Percentiles rank a stretch among this genome's conserved stretches.
phyloP scores from a whole-genome alignment of 2,329 filamentous ascomycete genomes.

The Thermoascus crustaceus region DNA sequence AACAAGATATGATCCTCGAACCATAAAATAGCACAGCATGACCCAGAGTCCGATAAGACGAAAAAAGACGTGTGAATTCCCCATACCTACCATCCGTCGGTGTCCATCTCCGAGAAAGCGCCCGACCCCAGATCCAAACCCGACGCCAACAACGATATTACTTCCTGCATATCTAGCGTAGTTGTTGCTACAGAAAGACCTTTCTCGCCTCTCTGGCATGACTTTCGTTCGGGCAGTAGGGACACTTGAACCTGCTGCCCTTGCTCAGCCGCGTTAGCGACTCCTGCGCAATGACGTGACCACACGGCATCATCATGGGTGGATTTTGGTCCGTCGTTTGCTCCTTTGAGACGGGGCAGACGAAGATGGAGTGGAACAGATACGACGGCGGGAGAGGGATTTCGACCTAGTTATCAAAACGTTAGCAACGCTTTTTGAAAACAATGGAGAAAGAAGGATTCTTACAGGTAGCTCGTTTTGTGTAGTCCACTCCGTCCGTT shows the following conservation, averaged over 20 bases:
- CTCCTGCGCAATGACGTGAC: conserved; percentile 85
- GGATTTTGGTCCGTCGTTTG: conserved; percentile 90
- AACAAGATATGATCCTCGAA: too few species aligned
- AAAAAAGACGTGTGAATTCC: background rate
- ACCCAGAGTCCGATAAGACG: background rate
- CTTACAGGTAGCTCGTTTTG: conserved; percentile 81
- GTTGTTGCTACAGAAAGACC: conserved; percentile 52
- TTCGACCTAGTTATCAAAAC: conserved; percentile 43
- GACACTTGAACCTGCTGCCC: conserved; percentile 79
- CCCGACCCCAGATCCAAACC: background rate
- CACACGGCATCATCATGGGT: conserved; percentile 93
- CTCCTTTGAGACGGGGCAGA: conserved; percentile 94
- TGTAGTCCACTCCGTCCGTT: conserved; percentile 91
- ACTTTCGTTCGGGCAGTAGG: conserved; percentile 86
- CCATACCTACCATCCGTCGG: background rate
- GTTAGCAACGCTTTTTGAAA: background rate
- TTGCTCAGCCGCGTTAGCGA: conserved; percentile 73
- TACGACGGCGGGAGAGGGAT: conserved; percentile 57
- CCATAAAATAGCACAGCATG: too few species aligned
- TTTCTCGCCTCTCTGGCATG: conserved; percentile 65
- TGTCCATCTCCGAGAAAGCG: conserved; percentile 3
- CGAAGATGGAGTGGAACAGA: conserved; percentile 90
- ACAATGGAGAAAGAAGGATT: conserved; percentile 34
- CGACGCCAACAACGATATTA: conserved; percentile 1
- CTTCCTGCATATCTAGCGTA: background rate